Conservation (phyloP, 805 yeast species). For the Yarrowia yakushimensis region DNA sequence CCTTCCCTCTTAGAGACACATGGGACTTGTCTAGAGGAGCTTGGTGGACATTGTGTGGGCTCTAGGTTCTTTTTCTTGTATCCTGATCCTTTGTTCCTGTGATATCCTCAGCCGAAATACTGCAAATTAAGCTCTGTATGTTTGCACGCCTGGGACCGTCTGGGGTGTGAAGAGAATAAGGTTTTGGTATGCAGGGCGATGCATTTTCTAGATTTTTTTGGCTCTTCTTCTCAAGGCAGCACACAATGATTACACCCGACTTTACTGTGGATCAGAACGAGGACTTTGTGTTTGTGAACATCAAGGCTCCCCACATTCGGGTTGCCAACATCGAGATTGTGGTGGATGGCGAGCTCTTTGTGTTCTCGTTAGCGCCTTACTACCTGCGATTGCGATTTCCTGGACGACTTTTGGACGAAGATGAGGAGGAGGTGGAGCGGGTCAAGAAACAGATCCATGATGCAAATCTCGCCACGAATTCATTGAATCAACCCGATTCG, state of each 20-base stretch:
- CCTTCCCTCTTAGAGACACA: too few species aligned
- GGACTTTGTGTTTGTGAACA: constrained; percentile 57
- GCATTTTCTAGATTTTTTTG: neutral
- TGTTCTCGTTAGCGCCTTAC: constrained; percentile 86
- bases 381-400: constrained; percentile 80
- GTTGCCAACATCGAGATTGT: constrained; percentile 75
- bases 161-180: neutral
- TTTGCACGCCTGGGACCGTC: neutral
- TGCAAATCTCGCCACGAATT: neutral
- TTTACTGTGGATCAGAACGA: constrained; percentile 77
- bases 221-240: neutral
- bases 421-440: constrained; percentile 27
- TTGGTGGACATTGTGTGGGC: too few species aligned
- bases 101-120: too few species aligned
- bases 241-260: constrained; percentile 77
- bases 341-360: constrained; percentile 66
- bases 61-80: too few species aligned
- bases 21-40: too few species aligned
- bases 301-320: constrained; percentile 68
- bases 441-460: neutral
- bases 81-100: too few species aligned
- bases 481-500: neutral
- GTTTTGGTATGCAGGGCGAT: neutral
- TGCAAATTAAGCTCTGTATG: neutral
- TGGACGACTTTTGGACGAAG: constrained; percentile 46